These are phyloP conservation scores for Nicotiana noctiflora DNA, from an alignment of 257 asterid species.

Conservation along the genomic window DNA sequence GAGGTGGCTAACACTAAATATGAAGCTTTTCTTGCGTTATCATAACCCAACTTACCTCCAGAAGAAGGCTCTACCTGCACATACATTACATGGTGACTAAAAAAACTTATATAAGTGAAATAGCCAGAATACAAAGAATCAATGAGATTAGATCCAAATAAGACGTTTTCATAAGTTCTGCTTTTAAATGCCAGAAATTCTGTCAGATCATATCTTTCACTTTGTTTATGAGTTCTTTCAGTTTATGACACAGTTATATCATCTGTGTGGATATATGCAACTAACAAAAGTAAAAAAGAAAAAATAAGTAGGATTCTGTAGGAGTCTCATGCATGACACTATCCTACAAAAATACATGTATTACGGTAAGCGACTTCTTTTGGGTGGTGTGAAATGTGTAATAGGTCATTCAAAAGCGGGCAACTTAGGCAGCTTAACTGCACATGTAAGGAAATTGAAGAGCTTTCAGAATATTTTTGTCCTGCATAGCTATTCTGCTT, in stretches of 20 bases:
- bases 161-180: not conserved
- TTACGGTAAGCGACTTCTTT: not conserved
- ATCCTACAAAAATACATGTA: not conserved
- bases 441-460: not conserved
- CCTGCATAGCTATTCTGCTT: not conserved
- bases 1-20: slow-evolving; percentile 66
- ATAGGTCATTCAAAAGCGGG: not conserved
- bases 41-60: slow-evolving; percentile 49
- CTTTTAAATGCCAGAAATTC: too few relatives aligned
- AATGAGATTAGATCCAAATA: not conserved
- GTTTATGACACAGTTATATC: not conserved
- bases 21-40: slow-evolving; percentile 46
- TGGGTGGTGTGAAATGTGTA: not conserved
- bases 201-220: not conserved
- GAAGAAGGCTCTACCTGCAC: slow-evolving; percentile 70
- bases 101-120: not conserved
- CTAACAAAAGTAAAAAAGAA: not conserved
- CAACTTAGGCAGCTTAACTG: not conserved
- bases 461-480: not conserved
- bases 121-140: not conserved
- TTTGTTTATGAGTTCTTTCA: not conserved
- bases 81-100: slow-evolving; percentile 7
- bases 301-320: not conserved
- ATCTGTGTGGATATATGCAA: not conserved
- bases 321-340: not conserved